Evolutionary conservation across 306 rosid species (phyloP), one percentile per base, ranked within the genome.

Genomic region (Dryas octopetala): DNA sequence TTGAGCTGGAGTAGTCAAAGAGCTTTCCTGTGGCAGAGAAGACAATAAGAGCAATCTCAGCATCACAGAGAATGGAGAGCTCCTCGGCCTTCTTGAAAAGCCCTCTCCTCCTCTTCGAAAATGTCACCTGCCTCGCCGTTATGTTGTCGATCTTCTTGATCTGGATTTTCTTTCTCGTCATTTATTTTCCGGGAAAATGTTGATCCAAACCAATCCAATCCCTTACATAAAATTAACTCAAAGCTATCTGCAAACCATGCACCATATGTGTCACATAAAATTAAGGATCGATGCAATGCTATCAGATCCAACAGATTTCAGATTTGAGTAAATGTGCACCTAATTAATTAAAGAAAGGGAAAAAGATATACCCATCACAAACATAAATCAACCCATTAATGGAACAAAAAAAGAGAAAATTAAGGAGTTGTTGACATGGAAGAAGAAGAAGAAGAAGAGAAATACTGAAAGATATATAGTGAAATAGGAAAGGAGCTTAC

Each of bases 11-110:
- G 55, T 66, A 75, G 0, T 75, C 73, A 43, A 65, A 75, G 79
- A 75, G 79, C 44, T 66, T 75, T 15, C 79, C 79, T 0, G 79
- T 75, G 12, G 79, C 60, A 15, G 79, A 75, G 58, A 75, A 75
- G 4, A 75, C 79, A 14, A 75, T 54, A 53, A 75, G 79, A 40
- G 79, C 79, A 38, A 75, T 44, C 17, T 75, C 46, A 54, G 79
- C 73, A 65, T 75, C 79, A 9, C 79, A 75, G 66, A 75, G 73
- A 23, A 66, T 75, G 8, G 79, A 65, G 43, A 75, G 79, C 45
- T 75, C 79, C 0, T 55, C 45, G 46, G 79, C 79, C 44, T 75
- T 75, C 79, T 75, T 75, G 79, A 75, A 75, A 53, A 75, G 79
- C 73, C 79, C 79, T 75, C 79, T 74, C 49, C 78, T 74, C 38